Evolutionary conservation across 495 filamentous ascomycete genomes (phyloP), one percentile per base, ranked within the genome.

Genomic region (Lichenothelia convexa): DNA sequence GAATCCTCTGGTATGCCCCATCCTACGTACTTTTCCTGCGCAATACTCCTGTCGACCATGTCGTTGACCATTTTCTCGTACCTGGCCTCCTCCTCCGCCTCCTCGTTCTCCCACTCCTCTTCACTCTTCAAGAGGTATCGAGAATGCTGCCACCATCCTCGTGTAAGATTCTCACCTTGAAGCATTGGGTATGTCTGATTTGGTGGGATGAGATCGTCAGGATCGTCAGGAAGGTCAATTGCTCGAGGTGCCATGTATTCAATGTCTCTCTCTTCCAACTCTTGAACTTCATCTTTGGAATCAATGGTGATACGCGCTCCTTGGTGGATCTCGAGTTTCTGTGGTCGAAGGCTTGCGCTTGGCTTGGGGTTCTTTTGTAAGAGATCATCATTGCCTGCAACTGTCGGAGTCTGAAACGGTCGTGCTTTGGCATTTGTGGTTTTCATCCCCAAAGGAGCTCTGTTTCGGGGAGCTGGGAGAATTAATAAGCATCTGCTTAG

Each of bases 341-440:
- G 43, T 54, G 54, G 48, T 53, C 55, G 52, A 53, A 60, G 42
- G 43, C 70, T 67, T 6, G 63, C 58, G 13, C 66, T 73, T 8
- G 62, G 62, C 43, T 59, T 62, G 21, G 60, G 64, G 23, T 57
- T 57, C 2, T 60, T 63, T 46, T 61, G 66, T 32, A 57, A 58
- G 21, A 56, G 49, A 43, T 69, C 64, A 37, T 56, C 47, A n/a
- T 9, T 18, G 7, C 9, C 16, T 9, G 54, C 58, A 26, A 55
- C 60, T 21, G 48, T 44, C 1, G 73, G 73, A 4, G 71, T 82
- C 45, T 76, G 72, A 24, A 75, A 65, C 3, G 67, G 67, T 48
- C 65, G 80, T 35, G 80, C 67, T 61, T 89, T 94, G 27, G 79
- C 80, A 57, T 99, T 99, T 30, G 89, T 94, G 0, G 87, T 95